Base-by-base conservation (phyloP, 768 basidiomycete species). In the Strobilomyces dryophilus region DNA sequence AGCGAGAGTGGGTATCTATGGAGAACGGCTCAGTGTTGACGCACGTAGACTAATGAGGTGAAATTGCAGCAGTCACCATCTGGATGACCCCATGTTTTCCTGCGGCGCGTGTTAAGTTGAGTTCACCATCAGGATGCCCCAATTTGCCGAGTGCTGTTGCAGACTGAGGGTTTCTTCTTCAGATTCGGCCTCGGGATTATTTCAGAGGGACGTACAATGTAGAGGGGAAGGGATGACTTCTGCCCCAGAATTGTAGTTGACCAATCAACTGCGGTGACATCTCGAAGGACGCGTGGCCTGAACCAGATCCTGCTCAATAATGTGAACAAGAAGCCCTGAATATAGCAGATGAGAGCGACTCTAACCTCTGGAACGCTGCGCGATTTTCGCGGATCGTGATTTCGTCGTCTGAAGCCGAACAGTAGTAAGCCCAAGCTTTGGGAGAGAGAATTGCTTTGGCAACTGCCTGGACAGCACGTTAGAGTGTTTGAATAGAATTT, bases 371-470 rank as follows among this genome's bases (percentile, higher is more conserved):
- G 21, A 14, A 46, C 5, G 45, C 45, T 24, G 21, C 20, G 21
- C 45, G 45, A 24, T 46, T 46, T 24, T 35, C 45, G 20, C 45
- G 45, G 35, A 46, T 21, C 21, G 45, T 46, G 32, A 35, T 46
- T 69, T 95, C 92, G 60, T 95, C 93, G 66, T 98, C 93, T 11
- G 93, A 84, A 11, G 92, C 93, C 10, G 91, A 93, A 0, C 87
- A 91, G 65, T 95, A 93, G 67, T 93, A 93, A 1, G 92, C 92
- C 93, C 93, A 95, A 0, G 90, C 89, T 65, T 90, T 90, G 36
- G 86, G 81, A 4, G 84, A 72, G 74, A 98, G 85, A 8, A 89
- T 83, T 55, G 76, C 74, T 68, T 80, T 89, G 9, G 92, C 92
- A 45, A 97, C 84, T 11, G 85, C 80, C 87, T 91, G 24, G 21